phyloP scores from a whole-genome alignment of 2,329 filamentous ascomycete genomes.

The Fusarium dimerum region DNA sequence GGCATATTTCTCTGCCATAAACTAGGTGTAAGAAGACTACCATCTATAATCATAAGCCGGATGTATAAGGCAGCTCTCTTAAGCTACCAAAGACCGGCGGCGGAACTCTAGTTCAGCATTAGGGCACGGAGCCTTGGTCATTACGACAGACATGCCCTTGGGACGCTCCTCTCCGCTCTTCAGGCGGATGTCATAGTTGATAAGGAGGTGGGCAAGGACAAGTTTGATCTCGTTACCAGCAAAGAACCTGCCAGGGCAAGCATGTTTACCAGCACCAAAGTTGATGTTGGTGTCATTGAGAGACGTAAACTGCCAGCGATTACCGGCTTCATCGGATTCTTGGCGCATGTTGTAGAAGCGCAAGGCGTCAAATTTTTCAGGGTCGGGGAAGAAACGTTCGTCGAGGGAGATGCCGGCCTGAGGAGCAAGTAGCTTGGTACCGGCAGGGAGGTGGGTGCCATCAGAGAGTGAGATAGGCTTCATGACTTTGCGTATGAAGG shows the following conservation, averaged over 20 bases:
- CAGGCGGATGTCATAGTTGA: conserved; percentile 45
- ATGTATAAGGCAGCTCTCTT: conserved; percentile 3
- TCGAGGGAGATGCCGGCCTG: conserved; percentile 44
- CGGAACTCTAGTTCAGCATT: conserved; percentile 43
- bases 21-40: conserved; percentile 13
- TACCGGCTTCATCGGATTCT: conserved; percentile 38
- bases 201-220: conserved; percentile 42
- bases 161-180: conserved; percentile 41
- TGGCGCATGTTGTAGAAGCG: conserved; percentile 50
- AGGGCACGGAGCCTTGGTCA: conserved; percentile 43
- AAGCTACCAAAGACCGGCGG: conserved; percentile 31
- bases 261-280: conserved; percentile 49
- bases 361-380: conserved; percentile 48
- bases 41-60: conserved; percentile 16
- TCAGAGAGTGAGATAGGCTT: conserved; percentile 47
- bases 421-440: conserved; percentile 44
- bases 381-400: conserved; percentile 40
- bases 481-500: conserved; percentile 48
- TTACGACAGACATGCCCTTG: conserved; percentile 39
- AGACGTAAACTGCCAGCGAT: conserved; percentile 46
- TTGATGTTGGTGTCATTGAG: conserved; percentile 45
- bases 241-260: conserved; percentile 52
- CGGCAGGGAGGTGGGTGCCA: conserved; percentile 44
- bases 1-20: too few relatives aligned
- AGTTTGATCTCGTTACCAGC: conserved; percentile 49